Evolutionary conservation across 2,329 filamentous ascomycete species (phyloP), one percentile per base, ranked within the genome.

Genomic region (Fusarium verrucosum): DNA sequence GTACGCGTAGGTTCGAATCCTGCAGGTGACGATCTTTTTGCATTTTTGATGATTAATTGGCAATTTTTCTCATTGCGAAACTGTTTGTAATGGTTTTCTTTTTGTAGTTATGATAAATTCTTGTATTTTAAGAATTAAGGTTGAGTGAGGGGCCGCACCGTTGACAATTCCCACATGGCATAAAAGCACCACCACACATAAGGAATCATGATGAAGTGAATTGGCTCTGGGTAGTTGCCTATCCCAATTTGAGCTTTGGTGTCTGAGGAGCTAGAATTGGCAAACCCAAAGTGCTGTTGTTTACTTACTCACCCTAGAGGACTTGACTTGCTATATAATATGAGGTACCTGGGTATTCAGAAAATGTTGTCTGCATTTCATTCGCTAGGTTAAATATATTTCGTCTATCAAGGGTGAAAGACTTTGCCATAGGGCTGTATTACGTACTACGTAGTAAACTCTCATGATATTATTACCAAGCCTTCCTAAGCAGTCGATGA

Each of bases 1-100:
- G 58, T 37, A 61, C 58, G 58, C 58, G 58, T 61, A 61, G 58
- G 58, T 61, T 61, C 58, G 58, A 61, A 61, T 61, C 58, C 58
- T 61, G 58, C 58, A 43, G 58, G 44, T 61, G 58, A 47, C 58
- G 58, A 16, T 10, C 3, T 40, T 61, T 61, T 61, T 41, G 14
- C n/a, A 0, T 5, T 7, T 20, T n/a, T 25, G 2, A 1, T 2
- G 7, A 7, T 3, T 2, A 25, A 10, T n/a, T 3, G 3, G 11
- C 11, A 2, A 23, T 7, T 4, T 25, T 6, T 10, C 10, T 16
- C 7, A 17, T 25, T 7, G 26, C 23, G 8, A 14, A 14, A 22
- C 2, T 28, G 16, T 7, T 13, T 1, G 10, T 16, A 1, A 5
- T 10, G 3, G n/a, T n/a, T n/a, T 10, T 25, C 4, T 50, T 20